Base-by-base conservation (phyloP, 352 stramenopile species). In the Phytophthora megakarya region DNA sequence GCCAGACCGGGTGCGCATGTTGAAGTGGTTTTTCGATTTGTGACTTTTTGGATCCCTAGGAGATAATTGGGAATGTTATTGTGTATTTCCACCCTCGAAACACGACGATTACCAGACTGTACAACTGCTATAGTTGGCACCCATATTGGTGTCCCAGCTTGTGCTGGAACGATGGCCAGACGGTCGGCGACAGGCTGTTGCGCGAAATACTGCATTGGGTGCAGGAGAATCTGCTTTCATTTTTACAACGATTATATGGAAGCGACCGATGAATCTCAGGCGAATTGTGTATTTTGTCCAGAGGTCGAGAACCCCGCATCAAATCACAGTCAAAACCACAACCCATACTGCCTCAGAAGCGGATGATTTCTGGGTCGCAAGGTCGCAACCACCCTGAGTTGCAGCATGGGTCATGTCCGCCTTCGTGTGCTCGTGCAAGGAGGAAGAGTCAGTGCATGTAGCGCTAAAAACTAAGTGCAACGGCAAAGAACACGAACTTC, bases 331-430 rank as follows among this genome's bases (percentile, higher is more conserved):
- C 60, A 62, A 64, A 69, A 25, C 28, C 52, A 58, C 61, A 69
- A 69, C 61, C 61, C 61, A 69, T 43, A 52, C 25, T 68, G 61
- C 52, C 21, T 21, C 21, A 67, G 43, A 63, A 68, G 60, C 60
- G 60, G 61, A 64, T 69, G 61, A 69, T 69, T 66, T 69, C 61
- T 69, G 61, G 61, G 54, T 64, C 52, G 61, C 47, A 23, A 21
- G 4, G 52, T 67, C 35, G 60, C 57, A 53, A 53, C 22, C 57
- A 10, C 8, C 25, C 47, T 45, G 43, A 47, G 32, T 66, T 44
- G 21, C 30, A 51, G 32, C 58, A 66, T 48, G n/a, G 54, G 22
- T 42, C 13, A 13, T 25, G 26, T 42, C 10, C 13, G 21, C 25
- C 33, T 57, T 50, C 38, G 39, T 67, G 42, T 11, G 32, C 47